Conservation (phyloP, 139 green algal species). For the Chlamydomonas schloesseri region DNA sequence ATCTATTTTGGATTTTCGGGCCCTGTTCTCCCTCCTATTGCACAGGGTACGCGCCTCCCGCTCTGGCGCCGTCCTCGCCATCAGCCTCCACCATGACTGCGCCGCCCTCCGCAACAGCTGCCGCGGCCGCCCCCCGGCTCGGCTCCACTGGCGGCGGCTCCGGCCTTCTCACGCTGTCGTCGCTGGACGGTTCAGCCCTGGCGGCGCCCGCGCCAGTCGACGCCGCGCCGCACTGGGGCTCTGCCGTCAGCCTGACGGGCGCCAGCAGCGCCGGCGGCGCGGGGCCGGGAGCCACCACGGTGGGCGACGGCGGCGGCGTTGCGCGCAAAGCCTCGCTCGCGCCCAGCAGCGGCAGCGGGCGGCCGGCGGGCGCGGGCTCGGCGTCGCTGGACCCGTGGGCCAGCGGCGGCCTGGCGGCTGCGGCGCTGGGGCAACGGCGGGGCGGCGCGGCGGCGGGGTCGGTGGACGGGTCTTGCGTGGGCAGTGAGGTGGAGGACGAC, state of each 20-base stretch:
- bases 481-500: neutral
- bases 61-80: neutral
- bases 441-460: neutral
- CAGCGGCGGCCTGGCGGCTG: neutral
- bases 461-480: neutral
- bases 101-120: neutral
- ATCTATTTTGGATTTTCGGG: too few species aligned
- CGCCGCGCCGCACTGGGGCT: neutral
- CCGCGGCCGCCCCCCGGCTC: neutral
- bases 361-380: too few species aligned
- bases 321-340: too few species aligned
- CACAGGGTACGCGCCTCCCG: neutral
- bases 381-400: neutral
- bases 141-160: neutral
- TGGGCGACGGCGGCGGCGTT: too few species aligned
- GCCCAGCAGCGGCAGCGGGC: too few species aligned
- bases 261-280: neutral
- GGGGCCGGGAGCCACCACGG: too few species aligned
- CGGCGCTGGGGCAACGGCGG: too few species aligned
- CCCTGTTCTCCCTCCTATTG: too few species aligned
- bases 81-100: neutral
- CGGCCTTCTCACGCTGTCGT: slow-evolving; percentile 4
- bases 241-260: neutral
- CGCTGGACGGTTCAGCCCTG: slow-evolving; percentile 2
- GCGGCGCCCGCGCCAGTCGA: slow-evolving; percentile 9